Percentiles rank a stretch among this genome's conserved stretches.
Conservation (phyloP, 2,329 filamentous ascomycete species). For the Anthostomella pinea region DNA sequence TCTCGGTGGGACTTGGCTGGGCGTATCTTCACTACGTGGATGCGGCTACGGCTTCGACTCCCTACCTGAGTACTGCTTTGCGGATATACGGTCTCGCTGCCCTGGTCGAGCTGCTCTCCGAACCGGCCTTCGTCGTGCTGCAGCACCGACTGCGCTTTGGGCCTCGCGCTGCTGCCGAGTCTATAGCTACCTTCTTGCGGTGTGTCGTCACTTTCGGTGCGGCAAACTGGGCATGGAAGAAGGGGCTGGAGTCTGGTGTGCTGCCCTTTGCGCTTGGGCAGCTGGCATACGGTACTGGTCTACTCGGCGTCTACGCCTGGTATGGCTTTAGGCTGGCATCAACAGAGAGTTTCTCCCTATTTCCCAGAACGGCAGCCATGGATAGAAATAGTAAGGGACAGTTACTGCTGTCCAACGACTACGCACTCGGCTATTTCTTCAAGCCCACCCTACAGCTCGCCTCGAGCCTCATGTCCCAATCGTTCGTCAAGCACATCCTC, state of each 20-base stretch:
- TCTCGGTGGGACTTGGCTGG: conserved; percentile 62
- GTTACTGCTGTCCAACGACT: conserved; percentile 31
- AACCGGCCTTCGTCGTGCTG: conserved; percentile 85
- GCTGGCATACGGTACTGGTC: conserved; percentile 65
- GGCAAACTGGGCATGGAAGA: conserved; percentile 61
- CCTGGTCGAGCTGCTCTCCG: conserved; percentile 73
- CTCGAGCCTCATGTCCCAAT: conserved; percentile 82
- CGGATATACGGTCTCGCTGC: conserved; percentile 56
- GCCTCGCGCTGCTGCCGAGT: conserved; percentile 78
- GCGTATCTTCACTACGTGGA: conserved; percentile 61
- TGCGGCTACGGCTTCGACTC: conserved; percentile 50
- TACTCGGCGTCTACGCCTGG: conserved; percentile 69
- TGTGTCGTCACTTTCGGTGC: conserved; percentile 71
- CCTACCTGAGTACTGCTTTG: conserved; percentile 58
- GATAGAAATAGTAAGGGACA: conserved; percentile 6
- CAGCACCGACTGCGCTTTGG: conserved; percentile 80
- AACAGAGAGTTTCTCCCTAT: conserved; percentile 65
- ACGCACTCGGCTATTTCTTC: conserved; percentile 63
- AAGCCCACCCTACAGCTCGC: conserved; percentile 68
- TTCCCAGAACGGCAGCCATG: conserved; percentile 43
- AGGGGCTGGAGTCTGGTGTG: conserved; percentile 61
- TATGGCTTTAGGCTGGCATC: conserved; percentile 57
- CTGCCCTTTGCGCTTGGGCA: conserved; percentile 90
- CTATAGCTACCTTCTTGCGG: conserved; percentile 72
- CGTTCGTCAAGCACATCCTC: conserved; percentile 84